Evolutionary conservation across 176 grass and related monocot species (phyloP).

Genomic region (Lolium multiflorum): DNA sequence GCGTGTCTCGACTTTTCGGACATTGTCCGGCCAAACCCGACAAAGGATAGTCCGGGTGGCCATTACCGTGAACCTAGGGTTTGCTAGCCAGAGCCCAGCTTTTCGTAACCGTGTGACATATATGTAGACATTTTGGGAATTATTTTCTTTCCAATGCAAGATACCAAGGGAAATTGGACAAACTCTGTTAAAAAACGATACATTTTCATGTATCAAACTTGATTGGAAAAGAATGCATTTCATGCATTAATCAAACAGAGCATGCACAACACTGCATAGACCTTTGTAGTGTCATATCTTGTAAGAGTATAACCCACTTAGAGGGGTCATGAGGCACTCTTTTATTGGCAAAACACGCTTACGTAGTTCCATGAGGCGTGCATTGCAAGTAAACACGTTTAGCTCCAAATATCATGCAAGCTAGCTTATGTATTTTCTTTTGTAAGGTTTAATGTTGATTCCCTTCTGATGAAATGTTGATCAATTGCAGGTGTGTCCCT

Average conservation of each 20-base stretch:
- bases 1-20: neutral
- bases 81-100: neutral
- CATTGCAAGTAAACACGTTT: neutral
- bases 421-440: neutral
- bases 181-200: neutral
- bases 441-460: neutral
- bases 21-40: neutral
- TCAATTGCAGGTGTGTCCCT: conserved; percentile 21
- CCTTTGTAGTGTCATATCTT: neutral
- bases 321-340: neutral
- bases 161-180: neutral
- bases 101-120: neutral
- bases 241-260: neutral
- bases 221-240: no score
- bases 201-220: neutral
- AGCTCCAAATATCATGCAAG: neutral
- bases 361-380: conserved; percentile 24
- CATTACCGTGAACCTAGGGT: neutral
- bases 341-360: neutral
- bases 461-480: neutral
- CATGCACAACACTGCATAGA: neutral
- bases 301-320: neutral
- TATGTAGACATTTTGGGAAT: neutral
- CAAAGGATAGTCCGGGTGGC: neutral
- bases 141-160: neutral